Evolutionary conservation across 2,329 filamentous ascomycete species (phyloP).

Genomic region (Penicillium sp.): DNA sequence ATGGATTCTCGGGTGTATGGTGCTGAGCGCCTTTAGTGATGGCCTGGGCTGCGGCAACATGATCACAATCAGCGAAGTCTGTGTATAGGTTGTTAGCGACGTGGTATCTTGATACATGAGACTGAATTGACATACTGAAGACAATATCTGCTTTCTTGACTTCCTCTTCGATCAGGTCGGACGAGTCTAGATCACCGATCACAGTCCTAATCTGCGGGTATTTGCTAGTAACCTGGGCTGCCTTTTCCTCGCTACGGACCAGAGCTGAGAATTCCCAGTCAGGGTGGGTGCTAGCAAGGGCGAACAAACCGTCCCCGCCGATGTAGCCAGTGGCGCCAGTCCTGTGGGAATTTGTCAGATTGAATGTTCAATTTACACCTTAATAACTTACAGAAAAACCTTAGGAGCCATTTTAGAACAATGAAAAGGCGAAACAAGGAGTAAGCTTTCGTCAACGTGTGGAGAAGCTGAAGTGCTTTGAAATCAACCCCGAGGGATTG

Average conservation of each 20-base stretch:
- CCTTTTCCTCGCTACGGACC: constrained; percentile 47
- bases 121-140: constrained; percentile 36
- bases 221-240: constrained; percentile 36
- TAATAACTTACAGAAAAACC: constrained; percentile 33
- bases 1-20: constrained; percentile 35
- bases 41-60: constrained; percentile 42
- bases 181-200: constrained; percentile 44
- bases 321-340: constrained; percentile 55
- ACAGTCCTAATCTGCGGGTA: constrained; percentile 45
- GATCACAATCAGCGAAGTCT: constrained; percentile 46
- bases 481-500: constrained; percentile 19
- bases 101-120: background rate
- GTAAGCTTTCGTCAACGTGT: background rate
- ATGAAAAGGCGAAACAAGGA: background rate
- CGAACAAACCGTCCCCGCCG: constrained; percentile 52
- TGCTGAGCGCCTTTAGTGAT: constrained; percentile 41
- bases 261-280: constrained; percentile 48
- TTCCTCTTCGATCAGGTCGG: constrained; percentile 42
- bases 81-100: background rate
- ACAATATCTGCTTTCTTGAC: constrained; percentile 49
- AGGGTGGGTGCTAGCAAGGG: constrained; percentile 46
- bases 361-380: constrained; percentile 7
- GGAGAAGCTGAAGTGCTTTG: constrained; percentile 19
- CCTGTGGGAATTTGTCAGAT: constrained; percentile 31
- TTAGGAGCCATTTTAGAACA: constrained; percentile 29